These are phyloP conservation scores for Aspergillus coremiiformis DNA, from an alignment of 495 filamentous ascomycete genomes.

Conservation along the genomic window DNA sequence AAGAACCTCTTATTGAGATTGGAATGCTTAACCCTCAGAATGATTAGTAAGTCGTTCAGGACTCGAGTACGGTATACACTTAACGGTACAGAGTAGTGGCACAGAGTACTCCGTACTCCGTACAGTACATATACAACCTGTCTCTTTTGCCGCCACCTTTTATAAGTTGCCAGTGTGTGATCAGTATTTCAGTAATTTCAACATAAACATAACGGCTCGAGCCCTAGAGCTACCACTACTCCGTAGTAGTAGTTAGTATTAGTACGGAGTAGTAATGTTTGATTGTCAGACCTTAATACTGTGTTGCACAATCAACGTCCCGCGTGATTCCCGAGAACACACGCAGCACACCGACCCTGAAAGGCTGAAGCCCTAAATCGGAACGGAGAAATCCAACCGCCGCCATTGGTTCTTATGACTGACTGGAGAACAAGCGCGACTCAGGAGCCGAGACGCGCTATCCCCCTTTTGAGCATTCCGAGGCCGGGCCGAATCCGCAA, in stretches of 20 bases:
- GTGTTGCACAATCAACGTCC: too few relatives aligned
- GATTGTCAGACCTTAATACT: too few relatives aligned
- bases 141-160: too few relatives aligned
- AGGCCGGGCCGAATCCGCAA: constrained; percentile 1
- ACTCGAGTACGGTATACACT: too few relatives aligned
- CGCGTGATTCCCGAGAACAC: background rate
- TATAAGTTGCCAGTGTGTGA: too few relatives aligned
- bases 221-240: too few relatives aligned
- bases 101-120: too few relatives aligned
- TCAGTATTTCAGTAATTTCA: too few relatives aligned
- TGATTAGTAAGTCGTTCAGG: background rate
- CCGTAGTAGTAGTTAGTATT: too few relatives aligned
- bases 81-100: too few relatives aligned
- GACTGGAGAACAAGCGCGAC: background rate
- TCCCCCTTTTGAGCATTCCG: background rate
- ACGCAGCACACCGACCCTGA: background rate
- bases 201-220: too few relatives aligned
- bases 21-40: background rate
- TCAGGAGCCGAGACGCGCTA: background rate
- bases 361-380: background rate
- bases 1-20: background rate
- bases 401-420: background rate
- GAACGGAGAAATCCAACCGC: background rate
- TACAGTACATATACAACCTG: too few relatives aligned
- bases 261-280: background rate